phyloP scores from a whole-genome alignment of 345 rosid genomes.

The Bretschneidera sinensis region DNA sequence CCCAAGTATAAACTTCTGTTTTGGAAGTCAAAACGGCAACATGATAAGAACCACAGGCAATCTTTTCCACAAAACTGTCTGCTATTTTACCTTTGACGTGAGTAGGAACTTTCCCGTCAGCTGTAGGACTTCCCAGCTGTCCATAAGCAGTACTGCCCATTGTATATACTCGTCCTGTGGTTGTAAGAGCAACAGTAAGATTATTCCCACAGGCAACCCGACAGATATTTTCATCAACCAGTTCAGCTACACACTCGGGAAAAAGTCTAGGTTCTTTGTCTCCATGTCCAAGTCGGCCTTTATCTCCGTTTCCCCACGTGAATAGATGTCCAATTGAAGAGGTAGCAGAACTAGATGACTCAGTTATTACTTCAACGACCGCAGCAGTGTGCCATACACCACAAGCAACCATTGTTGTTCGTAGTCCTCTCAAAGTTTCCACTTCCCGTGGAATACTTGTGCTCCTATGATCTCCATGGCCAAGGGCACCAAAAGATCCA shows the following conservation, averaged over 20 bases:
- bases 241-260: conserved; percentile 46
- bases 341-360: conserved; percentile 39
- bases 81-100: conserved; percentile 57
- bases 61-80: conserved; percentile 51
- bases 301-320: conserved; percentile 92
- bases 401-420: conserved; percentile 64
- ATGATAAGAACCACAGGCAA: conserved; percentile 79
- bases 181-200: conserved; percentile 69
- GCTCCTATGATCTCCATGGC: conserved; percentile 71
- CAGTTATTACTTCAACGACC: conserved; percentile 47
- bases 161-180: conserved; percentile 66
- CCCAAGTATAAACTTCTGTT: conserved; percentile 79
- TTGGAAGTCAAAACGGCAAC: conserved; percentile 68
- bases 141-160: conserved; percentile 75
- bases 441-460: conserved; percentile 67
- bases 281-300: conserved; percentile 75
- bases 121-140: conserved; percentile 64
- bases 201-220: conserved; percentile 70
- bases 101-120: conserved; percentile 47
- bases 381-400: conserved; percentile 97
- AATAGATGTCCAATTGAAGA: conserved; percentile 46
- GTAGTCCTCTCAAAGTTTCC: conserved; percentile 53
- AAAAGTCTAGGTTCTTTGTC: conserved; percentile 52
- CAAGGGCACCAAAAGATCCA: conserved; percentile 86
- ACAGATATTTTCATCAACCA: conserved; percentile 41